These are phyloP conservation scores for Starmerella tilneyi DNA, from an alignment of 805 yeast species.

Conservation along the genomic window DNA sequence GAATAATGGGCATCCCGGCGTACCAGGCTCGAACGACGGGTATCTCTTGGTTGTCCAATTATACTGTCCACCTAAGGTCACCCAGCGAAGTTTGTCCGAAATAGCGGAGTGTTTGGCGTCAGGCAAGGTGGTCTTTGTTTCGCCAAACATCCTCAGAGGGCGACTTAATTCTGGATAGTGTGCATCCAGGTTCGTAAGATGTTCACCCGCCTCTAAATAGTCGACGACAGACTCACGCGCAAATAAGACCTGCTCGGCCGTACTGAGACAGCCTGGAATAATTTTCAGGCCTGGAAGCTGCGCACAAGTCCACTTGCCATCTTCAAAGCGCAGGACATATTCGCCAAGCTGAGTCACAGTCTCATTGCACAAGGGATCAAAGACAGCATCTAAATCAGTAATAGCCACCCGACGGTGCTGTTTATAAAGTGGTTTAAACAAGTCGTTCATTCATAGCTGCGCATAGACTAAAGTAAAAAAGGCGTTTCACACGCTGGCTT, in stretches of 20 bases:
- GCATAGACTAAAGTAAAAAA: background rate
- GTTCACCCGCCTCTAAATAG: slow-evolving; percentile 30
- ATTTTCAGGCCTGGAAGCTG: slow-evolving; percentile 33
- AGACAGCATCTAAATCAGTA: slow-evolving; percentile 4
- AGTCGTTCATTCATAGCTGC: slow-evolving; percentile 16
- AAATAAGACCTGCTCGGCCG: slow-evolving; percentile 28
- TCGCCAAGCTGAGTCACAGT: slow-evolving; percentile 1
- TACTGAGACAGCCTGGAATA: slow-evolving; percentile 24
- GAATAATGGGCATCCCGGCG: slow-evolving; percentile 29
- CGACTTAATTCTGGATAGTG: slow-evolving; percentile 27
- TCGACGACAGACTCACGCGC: slow-evolving; percentile 28
- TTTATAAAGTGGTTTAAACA: slow-evolving; percentile 27
- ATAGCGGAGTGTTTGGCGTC: slow-evolving; percentile 11
- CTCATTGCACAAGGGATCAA: slow-evolving; percentile 13
- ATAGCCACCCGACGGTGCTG: slow-evolving; percentile 17
- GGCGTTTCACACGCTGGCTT: background rate
- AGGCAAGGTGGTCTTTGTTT: background rate
- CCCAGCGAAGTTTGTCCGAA: slow-evolving; percentile 35
- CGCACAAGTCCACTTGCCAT: slow-evolving; percentile 18
- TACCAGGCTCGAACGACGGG: slow-evolving; percentile 32
- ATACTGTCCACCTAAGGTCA: slow-evolving; percentile 40
- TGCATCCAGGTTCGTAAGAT: slow-evolving; percentile 33
- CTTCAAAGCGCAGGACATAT: background rate
- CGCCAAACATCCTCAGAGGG: slow-evolving; percentile 29
- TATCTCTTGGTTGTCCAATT: slow-evolving; percentile 37